A percentile compares a stretch with the other conserved stretches of the same genome.
phyloP scores from a whole-genome alignment of 108 stramenopile species.

The Cyclotella sp. region DNA sequence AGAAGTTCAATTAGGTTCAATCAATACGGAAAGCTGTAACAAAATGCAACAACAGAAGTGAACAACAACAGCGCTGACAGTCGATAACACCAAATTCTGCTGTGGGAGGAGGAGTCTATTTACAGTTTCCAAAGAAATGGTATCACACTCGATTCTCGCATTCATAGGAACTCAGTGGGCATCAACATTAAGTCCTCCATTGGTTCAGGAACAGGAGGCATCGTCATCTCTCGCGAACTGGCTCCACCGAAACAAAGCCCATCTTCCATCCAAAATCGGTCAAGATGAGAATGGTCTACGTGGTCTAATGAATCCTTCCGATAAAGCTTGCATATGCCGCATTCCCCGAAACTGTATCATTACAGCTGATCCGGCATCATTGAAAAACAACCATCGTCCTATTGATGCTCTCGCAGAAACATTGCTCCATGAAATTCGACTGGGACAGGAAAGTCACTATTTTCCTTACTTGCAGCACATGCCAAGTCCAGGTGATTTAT shows the following conservation, averaged over 20 bases:
- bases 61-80: too few relatives aligned
- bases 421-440: not conserved
- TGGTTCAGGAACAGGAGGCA: not conserved
- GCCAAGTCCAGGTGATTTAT: not conserved
- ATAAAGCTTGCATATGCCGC: not conserved
- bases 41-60: too few relatives aligned
- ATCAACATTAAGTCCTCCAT: not conserved
- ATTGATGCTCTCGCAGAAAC: constrained; percentile 8
- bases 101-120: too few relatives aligned
- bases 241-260: constrained; percentile 9
- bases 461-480: constrained; percentile 7
- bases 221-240: not conserved
- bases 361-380: not conserved
- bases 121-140: not conserved
- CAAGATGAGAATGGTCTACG: constrained; percentile 2
- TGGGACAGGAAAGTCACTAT: not conserved
- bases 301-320: not conserved
- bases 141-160: not conserved
- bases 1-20: too few relatives aligned
- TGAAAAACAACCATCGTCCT: not conserved
- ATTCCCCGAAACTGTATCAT: constrained; percentile 6
- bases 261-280: constrained; percentile 2
- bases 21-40: too few relatives aligned
- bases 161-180: not conserved
- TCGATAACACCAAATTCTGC: too few relatives aligned